Evolutionary conservation across 495 filamentous ascomycete genomes (phyloP).

Genomic region (Gamarada debralockiae): DNA sequence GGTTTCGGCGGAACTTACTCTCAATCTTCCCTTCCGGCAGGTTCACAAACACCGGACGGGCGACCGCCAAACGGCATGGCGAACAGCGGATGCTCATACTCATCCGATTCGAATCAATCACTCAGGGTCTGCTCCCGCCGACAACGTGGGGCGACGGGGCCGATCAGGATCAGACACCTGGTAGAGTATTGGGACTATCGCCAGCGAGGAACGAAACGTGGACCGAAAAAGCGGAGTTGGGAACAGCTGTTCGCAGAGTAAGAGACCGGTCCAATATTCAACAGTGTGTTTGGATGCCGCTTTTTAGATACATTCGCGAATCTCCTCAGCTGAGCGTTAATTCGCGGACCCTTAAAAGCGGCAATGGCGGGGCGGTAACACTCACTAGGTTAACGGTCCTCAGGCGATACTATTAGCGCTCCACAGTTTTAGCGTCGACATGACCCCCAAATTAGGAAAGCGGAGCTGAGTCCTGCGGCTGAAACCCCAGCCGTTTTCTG

Average conservation of each 20-base stretch:
- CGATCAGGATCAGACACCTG: not conserved
- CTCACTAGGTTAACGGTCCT: too few relatives aligned
- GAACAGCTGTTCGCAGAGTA: not conserved
- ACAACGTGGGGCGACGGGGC: not conserved
- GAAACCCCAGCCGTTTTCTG: not conserved
- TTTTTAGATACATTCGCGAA: too few relatives aligned
- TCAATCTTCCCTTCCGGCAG: slow-evolving; percentile 8
- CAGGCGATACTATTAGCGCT: too few relatives aligned
- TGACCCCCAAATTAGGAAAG: slow-evolving; percentile 9
- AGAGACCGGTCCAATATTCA: not conserved
- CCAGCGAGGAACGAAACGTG: slow-evolving; percentile 4
- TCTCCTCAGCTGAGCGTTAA: too few relatives aligned
- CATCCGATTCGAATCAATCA: slow-evolving; percentile 2
- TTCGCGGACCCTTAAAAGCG: too few relatives aligned
- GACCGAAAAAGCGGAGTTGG: not conserved
- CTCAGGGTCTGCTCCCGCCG: not conserved
- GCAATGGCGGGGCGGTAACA: too few relatives aligned
- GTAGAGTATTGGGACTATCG: not conserved
- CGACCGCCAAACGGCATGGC: slow-evolving; percentile 6
- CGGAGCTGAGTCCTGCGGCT: slow-evolving; percentile 1
- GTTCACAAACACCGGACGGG: slow-evolving; percentile 5
- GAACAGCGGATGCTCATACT: not conserved
- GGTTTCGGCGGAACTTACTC: slow-evolving; percentile 2
- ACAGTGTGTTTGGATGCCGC: too few relatives aligned
- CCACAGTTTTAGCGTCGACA: slow-evolving; percentile 4